These are phyloP conservation scores for Lanmaoa rubissima DNA, from an alignment of 768 basidiomycete species.

Conservation along the genomic window DNA sequence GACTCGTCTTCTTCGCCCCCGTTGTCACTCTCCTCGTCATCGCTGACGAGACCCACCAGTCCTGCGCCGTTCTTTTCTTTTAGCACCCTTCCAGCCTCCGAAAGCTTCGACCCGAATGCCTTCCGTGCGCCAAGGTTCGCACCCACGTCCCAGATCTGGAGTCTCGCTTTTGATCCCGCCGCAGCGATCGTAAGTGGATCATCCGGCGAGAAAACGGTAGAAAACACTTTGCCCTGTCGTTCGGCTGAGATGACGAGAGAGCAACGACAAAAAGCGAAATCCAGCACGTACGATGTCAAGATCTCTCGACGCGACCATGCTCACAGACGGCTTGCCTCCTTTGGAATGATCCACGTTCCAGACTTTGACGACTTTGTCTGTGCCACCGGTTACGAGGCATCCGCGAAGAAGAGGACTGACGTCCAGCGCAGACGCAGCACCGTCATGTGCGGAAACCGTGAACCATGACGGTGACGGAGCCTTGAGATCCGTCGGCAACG, in stretches of 20 bases:
- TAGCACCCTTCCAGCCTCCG: conserved; percentile 64
- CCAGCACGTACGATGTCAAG: conserved; percentile 78
- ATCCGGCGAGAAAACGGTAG: conserved; percentile 88
- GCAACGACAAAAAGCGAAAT: not conserved
- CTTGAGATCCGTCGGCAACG: conserved; percentile 67
- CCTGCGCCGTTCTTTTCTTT: conserved; percentile 65
- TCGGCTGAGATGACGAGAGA: not conserved
- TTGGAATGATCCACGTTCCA: conserved; percentile 84
- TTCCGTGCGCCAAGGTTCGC: conserved; percentile 80
- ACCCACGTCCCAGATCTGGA: conserved; percentile 95
- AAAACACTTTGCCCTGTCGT: conserved; percentile 92
- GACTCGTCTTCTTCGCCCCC: conserved; percentile 39
- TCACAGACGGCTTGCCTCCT: conserved; percentile 69
- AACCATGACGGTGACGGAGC: conserved; percentile 70
- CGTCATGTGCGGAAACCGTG: conserved; percentile 92
- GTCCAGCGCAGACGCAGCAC: conserved; percentile 84
- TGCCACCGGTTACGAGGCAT: conserved; percentile 90
- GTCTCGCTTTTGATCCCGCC: conserved; percentile 88
- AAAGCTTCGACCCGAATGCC: conserved; percentile 76
- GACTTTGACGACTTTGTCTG: conserved; percentile 92
- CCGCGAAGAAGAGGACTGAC: conserved; percentile 88
- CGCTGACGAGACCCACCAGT: conserved; percentile 65
- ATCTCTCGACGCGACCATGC: conserved; percentile 85
- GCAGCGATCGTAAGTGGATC: conserved; percentile 92
- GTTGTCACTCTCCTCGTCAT: conserved; percentile 66